Percentiles rank a stretch among this genome's conserved stretches.
These are phyloP conservation scores for Coniochaeta sp. DNA, from an alignment of 2,329 filamentous ascomycete genomes.

Conservation along the genomic window DNA sequence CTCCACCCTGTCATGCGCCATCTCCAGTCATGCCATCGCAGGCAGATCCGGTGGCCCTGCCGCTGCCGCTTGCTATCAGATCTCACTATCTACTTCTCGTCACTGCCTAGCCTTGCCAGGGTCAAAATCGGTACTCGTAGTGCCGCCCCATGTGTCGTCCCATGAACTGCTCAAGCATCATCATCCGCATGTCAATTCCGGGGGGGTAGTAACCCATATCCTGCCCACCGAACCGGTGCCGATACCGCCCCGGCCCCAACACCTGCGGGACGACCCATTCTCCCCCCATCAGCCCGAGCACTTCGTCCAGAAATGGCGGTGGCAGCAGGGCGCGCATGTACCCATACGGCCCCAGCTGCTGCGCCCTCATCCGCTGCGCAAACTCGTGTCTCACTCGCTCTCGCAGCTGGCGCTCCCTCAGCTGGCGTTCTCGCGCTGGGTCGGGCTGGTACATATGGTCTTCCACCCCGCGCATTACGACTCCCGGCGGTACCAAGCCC, in stretches of 20 bases:
- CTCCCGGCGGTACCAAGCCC: background rate
- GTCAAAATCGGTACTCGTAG: background rate
- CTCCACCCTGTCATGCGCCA: too few relatives aligned
- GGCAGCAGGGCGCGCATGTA: background rate
- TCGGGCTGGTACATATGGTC: background rate
- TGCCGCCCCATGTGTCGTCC: background rate
- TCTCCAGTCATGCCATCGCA: too few relatives aligned
- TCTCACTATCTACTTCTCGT: background rate
- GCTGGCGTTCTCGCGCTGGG: background rate
- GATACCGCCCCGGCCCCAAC: background rate
- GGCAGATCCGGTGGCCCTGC: background rate
- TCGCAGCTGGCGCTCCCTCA: background rate
- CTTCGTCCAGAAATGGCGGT: background rate
- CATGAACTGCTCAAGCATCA: background rate
- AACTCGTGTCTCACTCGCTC: background rate
- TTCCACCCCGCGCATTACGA: background rate
- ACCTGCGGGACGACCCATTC: background rate
- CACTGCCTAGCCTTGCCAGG: background rate
- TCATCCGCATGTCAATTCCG: background rate
- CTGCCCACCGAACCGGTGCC: background rate
- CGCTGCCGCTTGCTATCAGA: background rate
- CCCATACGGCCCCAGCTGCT: background rate
- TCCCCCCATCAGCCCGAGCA: background rate
- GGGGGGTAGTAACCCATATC: background rate
- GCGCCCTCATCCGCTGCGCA: background rate